A percentile compares a stretch with the other conserved stretches of the same genome.
Evolutionary conservation across 768 basidiomycete genomes (phyloP).

Genomic region (Boletus rex-veris): DNA sequence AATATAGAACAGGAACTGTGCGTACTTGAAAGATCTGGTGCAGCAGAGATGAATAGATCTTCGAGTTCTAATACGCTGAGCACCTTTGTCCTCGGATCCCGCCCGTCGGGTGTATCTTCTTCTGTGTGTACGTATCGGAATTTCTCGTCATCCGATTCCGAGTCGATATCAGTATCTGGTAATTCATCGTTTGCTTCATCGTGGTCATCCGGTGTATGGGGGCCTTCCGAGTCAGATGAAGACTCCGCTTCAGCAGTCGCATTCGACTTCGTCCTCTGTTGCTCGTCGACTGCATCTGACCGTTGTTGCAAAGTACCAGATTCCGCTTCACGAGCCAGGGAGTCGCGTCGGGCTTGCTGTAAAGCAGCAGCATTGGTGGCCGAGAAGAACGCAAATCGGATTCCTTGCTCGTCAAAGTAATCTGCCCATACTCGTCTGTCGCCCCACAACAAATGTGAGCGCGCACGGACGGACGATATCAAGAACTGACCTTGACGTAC

Average conservation of each 20-base stretch:
- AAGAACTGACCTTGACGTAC: conserved; percentile 38
- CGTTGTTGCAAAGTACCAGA: conserved; percentile 5
- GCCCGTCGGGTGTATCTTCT: conserved; percentile 46
- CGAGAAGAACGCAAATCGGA: conserved; percentile 90
- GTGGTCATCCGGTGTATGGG: conserved; percentile 25
- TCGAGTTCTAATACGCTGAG: conserved; percentile 87
- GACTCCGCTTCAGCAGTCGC: conserved; percentile 18
- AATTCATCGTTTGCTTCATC: conserved; percentile 30
- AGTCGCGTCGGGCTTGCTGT: conserved; percentile 68
- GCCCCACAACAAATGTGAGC: conserved; percentile 26
- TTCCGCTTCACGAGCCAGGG: conserved; percentile 28
- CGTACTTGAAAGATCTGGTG: conserved; percentile 70
- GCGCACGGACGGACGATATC: background rate
- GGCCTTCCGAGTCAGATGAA: conserved; percentile 32
- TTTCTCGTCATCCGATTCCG: conserved; percentile 35
- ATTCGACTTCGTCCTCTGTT: background rate
- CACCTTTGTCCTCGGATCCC: conserved; percentile 70
- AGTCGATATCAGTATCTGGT: conserved; percentile 28
- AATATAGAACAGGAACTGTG: conserved; percentile 11
- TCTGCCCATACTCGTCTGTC: conserved; percentile 85
- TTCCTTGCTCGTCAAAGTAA: conserved; percentile 72
- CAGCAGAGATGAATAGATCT: conserved; percentile 65
- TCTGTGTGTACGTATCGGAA: conserved; percentile 53
- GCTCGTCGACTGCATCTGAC: background rate
- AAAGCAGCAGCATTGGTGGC: conserved; percentile 83